phyloP scores from a whole-genome alignment of 1,139 yeast genomes.

The Nadsonia commutata region DNA sequence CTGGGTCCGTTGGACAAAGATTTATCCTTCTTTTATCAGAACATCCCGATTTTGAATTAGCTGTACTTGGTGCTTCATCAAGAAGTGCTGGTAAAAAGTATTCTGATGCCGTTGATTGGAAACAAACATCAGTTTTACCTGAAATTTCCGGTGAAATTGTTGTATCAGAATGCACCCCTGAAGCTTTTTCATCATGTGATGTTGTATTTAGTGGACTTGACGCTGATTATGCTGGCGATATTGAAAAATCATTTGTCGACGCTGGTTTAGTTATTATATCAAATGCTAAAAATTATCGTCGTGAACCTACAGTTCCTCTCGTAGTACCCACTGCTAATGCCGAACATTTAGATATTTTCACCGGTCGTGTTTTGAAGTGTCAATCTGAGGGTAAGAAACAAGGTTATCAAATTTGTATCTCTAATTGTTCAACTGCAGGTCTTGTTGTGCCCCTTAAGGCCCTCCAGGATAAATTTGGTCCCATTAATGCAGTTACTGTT shows the following conservation, averaged over 20 bases:
- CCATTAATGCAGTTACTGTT: conserved; percentile 70
- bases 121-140: conserved; percentile 79
- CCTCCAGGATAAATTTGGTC: conserved; percentile 75
- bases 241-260: conserved; percentile 71
- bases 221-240: conserved; percentile 83
- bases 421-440: conserved; percentile 97
- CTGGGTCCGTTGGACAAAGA: conserved; percentile 96
- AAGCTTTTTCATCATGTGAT: conserved; percentile 74
- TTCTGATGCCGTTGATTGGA: conserved; percentile 83
- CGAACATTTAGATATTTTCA: conserved; percentile 75
- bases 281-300: conserved; percentile 92
- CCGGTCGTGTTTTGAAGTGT: conserved; percentile 21
- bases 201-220: conserved; percentile 92
- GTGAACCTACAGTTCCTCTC: conserved; percentile 76
- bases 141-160: conserved; percentile 42
- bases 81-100: conserved; percentile 89
- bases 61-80: conserved; percentile 80
- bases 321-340: conserved; percentile 92
- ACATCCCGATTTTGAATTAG: conserved; percentile 81
- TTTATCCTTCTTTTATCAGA: conserved; percentile 70
- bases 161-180: conserved; percentile 68
- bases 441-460: conserved; percentile 94
- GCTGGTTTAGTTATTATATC: conserved; percentile 77
- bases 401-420: conserved; percentile 86
- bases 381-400: conserved; percentile 45